phyloP scores from a whole-genome alignment of 2,329 filamentous ascomycete genomes.

The Conoideocrella luteorostrata region DNA sequence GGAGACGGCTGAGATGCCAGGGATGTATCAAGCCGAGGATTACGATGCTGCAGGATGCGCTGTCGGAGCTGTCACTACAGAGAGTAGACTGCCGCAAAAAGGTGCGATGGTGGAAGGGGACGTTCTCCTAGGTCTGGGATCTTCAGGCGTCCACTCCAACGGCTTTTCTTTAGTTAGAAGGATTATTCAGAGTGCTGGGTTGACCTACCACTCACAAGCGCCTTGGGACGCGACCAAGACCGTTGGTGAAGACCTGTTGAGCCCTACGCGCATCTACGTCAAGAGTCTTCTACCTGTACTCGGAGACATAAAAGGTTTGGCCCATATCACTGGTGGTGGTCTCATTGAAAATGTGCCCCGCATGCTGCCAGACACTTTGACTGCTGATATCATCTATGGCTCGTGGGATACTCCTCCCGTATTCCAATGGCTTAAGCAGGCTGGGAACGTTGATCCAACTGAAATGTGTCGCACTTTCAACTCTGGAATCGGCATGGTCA shows the following conservation, averaged over 20 bases:
- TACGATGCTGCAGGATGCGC: constrained; percentile 92
- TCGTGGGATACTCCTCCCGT: constrained; percentile 72
- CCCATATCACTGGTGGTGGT: constrained; percentile 94
- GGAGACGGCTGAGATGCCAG: constrained; percentile 97
- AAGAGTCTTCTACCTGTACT: constrained; percentile 65
- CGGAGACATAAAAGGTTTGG: constrained; percentile 77
- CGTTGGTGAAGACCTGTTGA: constrained; percentile 73
- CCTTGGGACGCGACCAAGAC: constrained; percentile 65
- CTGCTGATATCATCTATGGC: constrained; percentile 72
- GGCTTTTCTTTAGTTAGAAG: constrained; percentile 95
- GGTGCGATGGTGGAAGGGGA: constrained; percentile 75
- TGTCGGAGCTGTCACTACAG: constrained; percentile 70
- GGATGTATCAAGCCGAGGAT: constrained; percentile 80
- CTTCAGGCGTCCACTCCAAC: constrained; percentile 88
- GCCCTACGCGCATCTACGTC: constrained; percentile 92
- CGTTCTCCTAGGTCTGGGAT: constrained; percentile 76
- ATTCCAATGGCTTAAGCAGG: constrained; percentile 77
- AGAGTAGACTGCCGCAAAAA: constrained; percentile 67
- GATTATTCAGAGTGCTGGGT: constrained; percentile 67
- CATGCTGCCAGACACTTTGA: constrained; percentile 74
- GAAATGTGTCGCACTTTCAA: constrained; percentile 96
- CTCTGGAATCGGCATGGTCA: constrained; percentile 88
- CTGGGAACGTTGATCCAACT: constrained; percentile 60
- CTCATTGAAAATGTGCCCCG: constrained; percentile 90
- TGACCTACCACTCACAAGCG: constrained; percentile 64